phyloP scores from a whole-genome alignment of 1,284 basidiomycete genomes.

The Sutorius eximius region DNA sequence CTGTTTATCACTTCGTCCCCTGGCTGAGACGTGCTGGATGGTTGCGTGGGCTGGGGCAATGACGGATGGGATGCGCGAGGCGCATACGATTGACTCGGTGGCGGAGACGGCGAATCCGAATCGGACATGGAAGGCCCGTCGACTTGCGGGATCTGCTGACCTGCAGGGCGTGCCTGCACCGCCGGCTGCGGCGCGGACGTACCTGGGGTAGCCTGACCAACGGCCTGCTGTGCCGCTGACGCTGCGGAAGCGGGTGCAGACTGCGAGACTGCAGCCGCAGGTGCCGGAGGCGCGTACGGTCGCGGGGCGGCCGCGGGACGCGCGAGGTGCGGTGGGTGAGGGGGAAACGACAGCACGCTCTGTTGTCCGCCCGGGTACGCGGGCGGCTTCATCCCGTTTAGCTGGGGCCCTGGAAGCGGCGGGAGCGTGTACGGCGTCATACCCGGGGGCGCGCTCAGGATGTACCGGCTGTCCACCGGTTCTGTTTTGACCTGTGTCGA shows the following conservation, averaged over 20 bases:
- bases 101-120: constrained; percentile 63
- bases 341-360: constrained; percentile 54
- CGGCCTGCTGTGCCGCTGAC: constrained; percentile 8
- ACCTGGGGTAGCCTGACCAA: constrained; percentile 12
- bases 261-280: constrained; percentile 12
- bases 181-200: constrained; percentile 11
- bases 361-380: constrained; percentile 55
- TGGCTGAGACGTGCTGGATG: constrained; percentile 35
- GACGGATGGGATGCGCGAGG: constrained; percentile 63
- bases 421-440: constrained; percentile 53
- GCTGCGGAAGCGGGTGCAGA: constrained; percentile 15
- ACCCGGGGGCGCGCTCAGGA: constrained; percentile 46
- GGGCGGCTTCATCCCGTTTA: constrained; percentile 47
- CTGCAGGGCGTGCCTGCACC: constrained; percentile 17
- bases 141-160: constrained; percentile 64
- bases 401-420: constrained; percentile 61
- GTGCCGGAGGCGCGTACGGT: constrained; percentile 23
- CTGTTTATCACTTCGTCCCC: constrained; percentile 91
- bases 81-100: constrained; percentile 55
- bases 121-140: constrained; percentile 58
- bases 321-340: constrained; percentile 45
- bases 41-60: constrained; percentile 49
- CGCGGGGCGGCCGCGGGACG: constrained; percentile 35
- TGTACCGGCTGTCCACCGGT: constrained; percentile 63
- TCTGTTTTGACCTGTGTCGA: constrained; percentile 61